Base-by-base conservation (phyloP, 148 eudicot genomes). In the Rhododendron kiyosumense region DNA sequence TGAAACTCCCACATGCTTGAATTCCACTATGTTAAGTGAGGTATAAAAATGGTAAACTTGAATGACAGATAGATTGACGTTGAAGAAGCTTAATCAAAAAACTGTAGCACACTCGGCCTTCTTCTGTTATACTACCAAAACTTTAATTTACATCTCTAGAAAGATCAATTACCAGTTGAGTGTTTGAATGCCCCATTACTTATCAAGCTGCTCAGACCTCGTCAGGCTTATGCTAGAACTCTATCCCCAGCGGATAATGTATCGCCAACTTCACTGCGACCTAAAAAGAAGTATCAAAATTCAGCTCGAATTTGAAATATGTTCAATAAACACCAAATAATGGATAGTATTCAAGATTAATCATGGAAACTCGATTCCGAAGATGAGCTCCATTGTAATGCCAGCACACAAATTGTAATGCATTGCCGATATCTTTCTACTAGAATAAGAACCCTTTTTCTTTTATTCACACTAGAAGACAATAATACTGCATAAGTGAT, bases 221-320 rank as follows among this genome's bases (percentile, higher is more conserved):
- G 36, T 83, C 82, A 49, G 46, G 36, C 22, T 52, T 77, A 83
- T 28, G 85, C 82, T 26, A 20, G 85, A 82, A 41, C 36, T 86
- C 85, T 73, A 26, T 76, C 85, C 2, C 59, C 85, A 78, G 12
- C 67, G 63, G 87, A 85, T 52, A 51, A 81, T 48, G 81, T 10
- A 24, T 57, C 81, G 17, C 76, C 78, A 22, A 71, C 83, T 48
- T 85, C 28, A 38, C 83, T 41, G 81, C 41, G 82, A 85, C 85
- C 85, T 88, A 83, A 74, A 49, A 49, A 46, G 43, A 28, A 10
- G 46, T 34, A 81, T 43, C 61, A 79, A 5, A 73, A 84, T 59
- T 65, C 34, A 67, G 52, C 38, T 43, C 41, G 11, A 12, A 26
- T n/a, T 17, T 80, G 48, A 54, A 12, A 9, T 26, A n/a, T 57